Conservation (phyloP, 1,139 yeast species). For the Taiozyma sp. region DNA sequence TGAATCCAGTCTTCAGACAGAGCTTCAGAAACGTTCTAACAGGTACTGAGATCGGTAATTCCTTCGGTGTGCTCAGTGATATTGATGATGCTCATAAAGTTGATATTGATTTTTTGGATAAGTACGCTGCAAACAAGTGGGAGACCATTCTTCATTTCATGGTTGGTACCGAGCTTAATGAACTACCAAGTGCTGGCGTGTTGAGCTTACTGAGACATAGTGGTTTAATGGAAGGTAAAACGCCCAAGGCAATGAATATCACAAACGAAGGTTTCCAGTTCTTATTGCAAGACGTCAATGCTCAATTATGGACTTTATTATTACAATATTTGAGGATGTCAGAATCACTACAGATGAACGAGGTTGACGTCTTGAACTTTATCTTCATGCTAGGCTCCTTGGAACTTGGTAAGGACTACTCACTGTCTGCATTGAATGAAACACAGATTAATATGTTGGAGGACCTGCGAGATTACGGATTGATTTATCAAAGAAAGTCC, state of each 20-base stretch:
- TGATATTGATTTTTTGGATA: conserved; percentile 61
- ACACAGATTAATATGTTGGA: conserved; percentile 86
- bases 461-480: conserved; percentile 87
- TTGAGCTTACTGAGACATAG: conserved; percentile 63
- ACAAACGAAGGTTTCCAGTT: conserved; percentile 94
- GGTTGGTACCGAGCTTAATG: conserved; percentile 82
- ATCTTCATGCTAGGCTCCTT: conserved; percentile 90
- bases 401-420: conserved; percentile 84
- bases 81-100: conserved; percentile 45
- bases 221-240: conserved; percentile 73
- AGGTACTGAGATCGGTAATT: conserved; percentile 50
- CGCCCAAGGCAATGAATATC: conserved; percentile 52
- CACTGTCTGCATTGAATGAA: conserved; percentile 61
- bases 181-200: conserved; percentile 65
- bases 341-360: conserved; percentile 84
- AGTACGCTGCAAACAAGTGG: conserved; percentile 85
- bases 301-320: conserved; percentile 91
- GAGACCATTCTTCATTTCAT: conserved; percentile 92
- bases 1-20: conserved; percentile 69
- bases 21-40: conserved; percentile 82
- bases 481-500: conserved; percentile 71
- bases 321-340: conserved; percentile 84
- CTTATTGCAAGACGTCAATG: conserved; percentile 82
- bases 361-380: conserved; percentile 91
- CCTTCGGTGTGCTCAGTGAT: conserved; percentile 52